Evolutionary conservation across 768 basidiomycete species (phyloP).

Genomic region (Pilatotrama ljubarskyi): DNA sequence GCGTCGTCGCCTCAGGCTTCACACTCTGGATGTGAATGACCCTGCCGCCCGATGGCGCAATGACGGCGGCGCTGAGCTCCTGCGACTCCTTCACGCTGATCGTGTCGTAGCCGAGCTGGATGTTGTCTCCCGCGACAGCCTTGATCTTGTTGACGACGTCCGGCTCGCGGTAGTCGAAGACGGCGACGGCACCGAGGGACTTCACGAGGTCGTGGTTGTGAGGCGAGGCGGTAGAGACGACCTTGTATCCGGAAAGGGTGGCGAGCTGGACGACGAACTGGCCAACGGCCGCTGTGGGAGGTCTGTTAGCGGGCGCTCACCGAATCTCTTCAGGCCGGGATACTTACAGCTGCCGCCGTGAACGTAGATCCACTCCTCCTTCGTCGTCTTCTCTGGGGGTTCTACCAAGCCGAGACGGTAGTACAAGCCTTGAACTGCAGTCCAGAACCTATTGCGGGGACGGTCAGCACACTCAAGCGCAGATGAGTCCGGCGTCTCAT

Average conservation of each 20-base stretch:
- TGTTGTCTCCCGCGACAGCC: conserved; percentile 18
- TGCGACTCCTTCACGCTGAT: conserved; percentile 13
- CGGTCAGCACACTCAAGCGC: not conserved
- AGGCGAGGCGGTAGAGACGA: conserved; percentile 37
- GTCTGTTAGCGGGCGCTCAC: not conserved
- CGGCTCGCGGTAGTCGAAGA: conserved; percentile 32
- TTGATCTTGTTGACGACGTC: conserved; percentile 30
- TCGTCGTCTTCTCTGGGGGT: conserved; percentile 16
- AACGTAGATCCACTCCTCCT: conserved; percentile 28
- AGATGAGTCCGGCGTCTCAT: too few relatives aligned
- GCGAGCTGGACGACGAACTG: conserved; percentile 35
- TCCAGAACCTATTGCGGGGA: conserved; percentile 18
- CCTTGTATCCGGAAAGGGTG: conserved; percentile 33
- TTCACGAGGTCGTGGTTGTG: conserved; percentile 38
- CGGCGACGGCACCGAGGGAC: conserved; percentile 39
- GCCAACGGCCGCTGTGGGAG: conserved; percentile 38
- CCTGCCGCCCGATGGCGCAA: conserved; percentile 12
- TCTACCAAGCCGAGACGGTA: conserved; percentile 25
- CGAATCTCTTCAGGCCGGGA: not conserved
- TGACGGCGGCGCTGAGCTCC: not conserved
- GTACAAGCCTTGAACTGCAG: conserved; percentile 27
- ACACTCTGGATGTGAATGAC: conserved; percentile 4
- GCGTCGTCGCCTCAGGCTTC: not conserved
- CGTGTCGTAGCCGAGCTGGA: conserved; percentile 25
- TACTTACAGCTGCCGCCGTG: conserved; percentile 31